Evolutionary conservation across 306 rosid genomes (phyloP).

Genomic region (Dryas octopetala): DNA sequence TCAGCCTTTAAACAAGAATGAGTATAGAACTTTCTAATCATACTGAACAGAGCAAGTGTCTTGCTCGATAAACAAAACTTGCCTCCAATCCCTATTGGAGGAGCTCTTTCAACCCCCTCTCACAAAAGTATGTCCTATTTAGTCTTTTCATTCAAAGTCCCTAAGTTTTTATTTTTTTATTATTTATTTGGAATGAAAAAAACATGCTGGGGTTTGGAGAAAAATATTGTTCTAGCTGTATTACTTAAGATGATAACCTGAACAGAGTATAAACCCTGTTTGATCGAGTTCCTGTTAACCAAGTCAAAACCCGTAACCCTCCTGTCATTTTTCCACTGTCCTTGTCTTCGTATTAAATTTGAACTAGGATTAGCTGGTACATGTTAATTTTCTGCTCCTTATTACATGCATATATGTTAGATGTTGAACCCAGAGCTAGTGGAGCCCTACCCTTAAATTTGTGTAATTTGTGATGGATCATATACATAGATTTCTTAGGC

Average conservation of each 20-base stretch:
- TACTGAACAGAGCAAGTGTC: too few relatives aligned
- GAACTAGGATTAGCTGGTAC: background rate
- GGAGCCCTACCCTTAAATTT: conserved; percentile 10
- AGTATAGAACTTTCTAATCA: background rate
- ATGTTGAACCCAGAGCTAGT: background rate
- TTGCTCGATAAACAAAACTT: too few relatives aligned
- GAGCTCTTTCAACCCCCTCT: too few relatives aligned
- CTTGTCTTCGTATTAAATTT: background rate
- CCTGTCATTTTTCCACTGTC: background rate
- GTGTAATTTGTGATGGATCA: background rate
- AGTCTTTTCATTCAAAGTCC: too few relatives aligned
- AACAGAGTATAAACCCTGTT: background rate
- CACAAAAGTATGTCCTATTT: too few relatives aligned
- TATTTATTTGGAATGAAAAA: too few relatives aligned
- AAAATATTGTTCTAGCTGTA: background rate
- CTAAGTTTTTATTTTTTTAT: too few relatives aligned
- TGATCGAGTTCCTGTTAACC: background rate
- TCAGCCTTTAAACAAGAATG: background rate
- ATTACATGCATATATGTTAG: background rate
- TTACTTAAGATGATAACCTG: background rate
- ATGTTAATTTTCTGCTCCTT: background rate
- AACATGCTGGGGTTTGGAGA: too few relatives aligned
- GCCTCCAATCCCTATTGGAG: too few relatives aligned
- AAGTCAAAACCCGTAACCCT: background rate
- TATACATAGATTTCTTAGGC: background rate